phyloP scores from a whole-genome alignment of 495 filamentous ascomycete species.

The Neurospora discreta region DNA sequence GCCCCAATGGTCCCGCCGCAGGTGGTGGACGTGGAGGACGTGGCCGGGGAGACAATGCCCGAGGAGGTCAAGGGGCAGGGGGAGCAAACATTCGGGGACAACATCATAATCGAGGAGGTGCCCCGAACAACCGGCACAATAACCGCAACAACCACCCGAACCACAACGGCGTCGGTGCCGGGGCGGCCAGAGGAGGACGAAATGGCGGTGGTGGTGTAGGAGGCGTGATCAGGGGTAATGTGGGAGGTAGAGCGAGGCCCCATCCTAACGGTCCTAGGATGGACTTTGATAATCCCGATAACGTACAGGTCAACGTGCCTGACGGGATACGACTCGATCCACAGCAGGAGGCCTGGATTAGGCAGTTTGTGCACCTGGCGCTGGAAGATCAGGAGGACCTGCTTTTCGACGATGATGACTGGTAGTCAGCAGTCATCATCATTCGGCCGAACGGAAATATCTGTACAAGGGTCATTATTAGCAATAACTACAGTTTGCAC shows the following conservation, averaged over 20 bases:
- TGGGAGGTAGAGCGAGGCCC: not conserved
- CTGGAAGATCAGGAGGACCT: conserved; percentile 42
- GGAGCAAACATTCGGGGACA: conserved; percentile 2
- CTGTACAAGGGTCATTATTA: not conserved
- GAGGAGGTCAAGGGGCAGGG: conserved; percentile 7
- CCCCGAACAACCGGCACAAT: conserved; percentile 17
- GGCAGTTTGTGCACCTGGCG: conserved; percentile 42
- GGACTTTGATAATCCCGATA: not conserved
- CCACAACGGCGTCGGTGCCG: not conserved
- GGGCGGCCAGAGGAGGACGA: not conserved
- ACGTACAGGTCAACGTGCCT: not conserved
- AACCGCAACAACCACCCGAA: conserved; percentile 11
- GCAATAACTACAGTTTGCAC: not conserved
- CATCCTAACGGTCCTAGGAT: not conserved
- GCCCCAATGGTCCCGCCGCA: conserved; percentile 19
- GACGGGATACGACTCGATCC: conserved; percentile 16
- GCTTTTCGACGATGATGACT: conserved; percentile 25
- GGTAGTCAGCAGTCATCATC: conserved; percentile 1
- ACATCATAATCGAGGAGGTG: not conserved
- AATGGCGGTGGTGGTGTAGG: not conserved
- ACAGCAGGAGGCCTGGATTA: conserved; percentile 37
- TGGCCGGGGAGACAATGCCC: conserved; percentile 1
- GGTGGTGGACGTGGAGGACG: not conserved
- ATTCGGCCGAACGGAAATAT: conserved; percentile 7
- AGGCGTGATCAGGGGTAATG: not conserved